phyloP scores from a whole-genome alignment of 1,284 basidiomycete genomes.

The Rhodofomes roseus region DNA sequence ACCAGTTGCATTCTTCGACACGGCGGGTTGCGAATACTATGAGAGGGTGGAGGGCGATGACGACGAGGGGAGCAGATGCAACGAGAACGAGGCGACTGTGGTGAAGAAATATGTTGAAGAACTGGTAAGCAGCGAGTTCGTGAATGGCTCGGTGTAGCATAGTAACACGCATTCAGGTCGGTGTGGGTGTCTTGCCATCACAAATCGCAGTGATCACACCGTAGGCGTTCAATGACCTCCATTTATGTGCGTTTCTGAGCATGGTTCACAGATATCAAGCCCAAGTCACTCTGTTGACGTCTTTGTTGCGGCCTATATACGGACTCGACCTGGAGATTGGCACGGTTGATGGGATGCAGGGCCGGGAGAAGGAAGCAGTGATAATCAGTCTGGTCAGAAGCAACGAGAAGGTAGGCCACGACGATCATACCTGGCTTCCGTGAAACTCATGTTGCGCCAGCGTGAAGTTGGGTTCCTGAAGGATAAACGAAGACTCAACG shows the following conservation, averaged over 20 bases:
- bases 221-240: conserved; percentile 37
- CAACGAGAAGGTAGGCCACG: conserved; percentile 62
- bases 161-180: conserved; percentile 44
- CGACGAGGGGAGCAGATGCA: conserved; percentile 85
- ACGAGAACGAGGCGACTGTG: conserved; percentile 89
- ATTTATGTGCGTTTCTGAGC: background rate
- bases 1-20: conserved; percentile 92
- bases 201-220: conserved; percentile 93
- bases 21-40: conserved; percentile 88
- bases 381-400: conserved; percentile 87
- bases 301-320: conserved; percentile 63
- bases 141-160: too few species aligned
- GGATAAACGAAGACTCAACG: conserved; percentile 87
- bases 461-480: conserved; percentile 90
- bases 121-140: conserved; percentile 56
- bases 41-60: conserved; percentile 66
- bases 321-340: conserved; percentile 82
- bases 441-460: conserved; percentile 30
- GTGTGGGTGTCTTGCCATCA: conserved; percentile 60
- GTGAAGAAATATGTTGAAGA: conserved; percentile 80
- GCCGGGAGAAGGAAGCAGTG: conserved; percentile 87
- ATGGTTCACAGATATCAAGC: conserved; percentile 66
- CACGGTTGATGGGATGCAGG: conserved; percentile 92
- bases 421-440: background rate
- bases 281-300: conserved; percentile 79